Conservation (phyloP, 2,329 filamentous ascomycete species). For the Blastomyces percursus region DNA sequence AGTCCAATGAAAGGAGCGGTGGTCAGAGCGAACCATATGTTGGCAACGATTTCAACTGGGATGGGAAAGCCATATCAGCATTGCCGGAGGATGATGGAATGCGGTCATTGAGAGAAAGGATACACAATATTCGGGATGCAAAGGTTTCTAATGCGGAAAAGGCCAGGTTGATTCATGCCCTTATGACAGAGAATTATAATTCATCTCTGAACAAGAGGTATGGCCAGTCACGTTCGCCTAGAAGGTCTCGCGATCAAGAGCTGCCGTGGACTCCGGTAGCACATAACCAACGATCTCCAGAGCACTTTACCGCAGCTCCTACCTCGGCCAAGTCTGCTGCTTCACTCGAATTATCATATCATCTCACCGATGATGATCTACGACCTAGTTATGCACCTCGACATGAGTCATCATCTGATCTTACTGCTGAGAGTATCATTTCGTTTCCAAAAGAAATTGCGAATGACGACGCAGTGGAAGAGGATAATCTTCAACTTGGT, state of each 20-base stretch:
- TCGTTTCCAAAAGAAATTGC: conserved; percentile 29
- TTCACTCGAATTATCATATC: conserved; percentile 26
- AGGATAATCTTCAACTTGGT: conserved; percentile 51
- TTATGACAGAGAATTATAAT: conserved; percentile 59
- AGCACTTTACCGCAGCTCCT: conserved; percentile 21
- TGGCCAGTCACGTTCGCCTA: conserved; percentile 18
- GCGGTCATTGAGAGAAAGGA: conserved; percentile 53
- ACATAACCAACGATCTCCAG: conserved; percentile 21
- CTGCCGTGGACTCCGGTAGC: conserved; percentile 24
- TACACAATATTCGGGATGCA: conserved; percentile 56
- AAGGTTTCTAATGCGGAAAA: conserved; percentile 52
- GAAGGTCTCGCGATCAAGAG: conserved; percentile 19
- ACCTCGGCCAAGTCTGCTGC: conserved; percentile 20
- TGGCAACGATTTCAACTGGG: conserved; percentile 8
- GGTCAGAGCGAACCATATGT: neutral
- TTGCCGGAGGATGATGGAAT: conserved; percentile 74
- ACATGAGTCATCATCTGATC: conserved; percentile 10
- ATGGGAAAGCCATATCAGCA: conserved; percentile 16
- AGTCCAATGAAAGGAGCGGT: neutral
- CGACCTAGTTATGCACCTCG: conserved; percentile 55
- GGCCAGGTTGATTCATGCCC: conserved; percentile 58
- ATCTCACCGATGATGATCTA: conserved; percentile 46
- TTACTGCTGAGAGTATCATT: conserved; percentile 8
- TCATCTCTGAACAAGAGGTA: conserved; percentile 30
- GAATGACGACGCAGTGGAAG: conserved; percentile 40